Evolutionary conservation across 768 basidiomycete genomes (phyloP), one percentile per base, ranked within the genome.

Genomic region (Boletus fagicola): DNA sequence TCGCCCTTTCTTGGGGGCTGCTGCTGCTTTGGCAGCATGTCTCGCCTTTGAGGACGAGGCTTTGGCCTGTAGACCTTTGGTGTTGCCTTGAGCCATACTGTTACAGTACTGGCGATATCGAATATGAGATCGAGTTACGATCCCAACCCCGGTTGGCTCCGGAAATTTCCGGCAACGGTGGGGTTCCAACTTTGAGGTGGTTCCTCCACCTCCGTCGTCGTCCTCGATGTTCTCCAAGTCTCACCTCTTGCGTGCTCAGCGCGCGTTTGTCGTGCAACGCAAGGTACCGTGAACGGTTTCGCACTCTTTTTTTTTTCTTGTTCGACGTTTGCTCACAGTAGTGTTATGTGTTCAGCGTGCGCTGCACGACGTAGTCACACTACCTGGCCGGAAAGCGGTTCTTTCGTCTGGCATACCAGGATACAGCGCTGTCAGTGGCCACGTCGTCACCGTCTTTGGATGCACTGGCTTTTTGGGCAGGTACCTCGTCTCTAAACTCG

Each of bases 391-490:
- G 56, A 86, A 86, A 64, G 86, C 92, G 39, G 77, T 92, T 62
- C 78, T 95, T 65, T 82, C 86, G 6, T 78, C 84, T 62, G 95
- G 94, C 20, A 82, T 85, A 51, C 86, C 87, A 51, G 94, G 88
- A 59, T 91, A 93, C 68, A 91, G 90, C 67, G 88, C 92, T 4
- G 87, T 88, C 57, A 87, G 88, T 42, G 97, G 96, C 3, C 94
- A 95, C 75, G 83, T 88, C 38, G 96, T 89, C 42, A 99, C 97
- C 16, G 95, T 98, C 49, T 98, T 99, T 79, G 97, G 97, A 24
- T 90, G 88, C 70, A 97, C 95, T 4, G 92, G 95, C 6, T 98
- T 98, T 73, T 77, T 99, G 57, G 97, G 96, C 45, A 80, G 94
- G 69, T 98, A 98, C 74, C 78, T 98, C 44, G 92, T 98, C 40